Evolutionary conservation across 768 basidiomycete species (phyloP).

Genomic region (Clavaria fumosa): DNA sequence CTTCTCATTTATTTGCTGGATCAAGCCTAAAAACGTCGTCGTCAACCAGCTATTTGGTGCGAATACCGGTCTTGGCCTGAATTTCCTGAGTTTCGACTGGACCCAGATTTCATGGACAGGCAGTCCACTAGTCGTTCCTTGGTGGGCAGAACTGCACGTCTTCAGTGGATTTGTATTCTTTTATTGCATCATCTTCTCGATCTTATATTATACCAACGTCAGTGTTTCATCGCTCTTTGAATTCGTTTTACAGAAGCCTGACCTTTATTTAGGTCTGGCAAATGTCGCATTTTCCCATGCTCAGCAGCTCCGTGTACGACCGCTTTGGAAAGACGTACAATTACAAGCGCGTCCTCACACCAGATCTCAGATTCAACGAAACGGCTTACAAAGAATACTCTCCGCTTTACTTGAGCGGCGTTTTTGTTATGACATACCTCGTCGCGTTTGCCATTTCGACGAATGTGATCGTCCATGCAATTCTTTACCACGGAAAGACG

Average conservation of each 20-base stretch:
- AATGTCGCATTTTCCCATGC: too few species aligned
- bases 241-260: too few species aligned
- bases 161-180: too few species aligned
- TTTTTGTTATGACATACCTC: conserved; percentile 32
- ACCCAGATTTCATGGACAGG: conserved; percentile 56
- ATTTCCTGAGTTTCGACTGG: conserved; percentile 42
- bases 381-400: conserved; percentile 40
- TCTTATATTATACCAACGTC: too few species aligned
- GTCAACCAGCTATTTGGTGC: conserved; percentile 24
- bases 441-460: conserved; percentile 76
- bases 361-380: conserved; percentile 39
- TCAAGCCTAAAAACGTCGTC: too few species aligned
- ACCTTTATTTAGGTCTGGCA: too few species aligned
- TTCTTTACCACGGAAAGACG: conserved; percentile 64
- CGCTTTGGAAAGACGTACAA: conserved; percentile 46
- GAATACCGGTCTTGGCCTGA: conserved; percentile 36
- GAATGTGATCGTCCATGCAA: conserved; percentile 54
- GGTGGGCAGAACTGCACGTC: too few species aligned
- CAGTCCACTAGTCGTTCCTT: conserved; percentile 45
- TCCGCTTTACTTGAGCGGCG: conserved; percentile 44
- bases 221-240: too few species aligned
- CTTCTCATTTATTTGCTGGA: too few species aligned
- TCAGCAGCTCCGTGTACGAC: too few species aligned
- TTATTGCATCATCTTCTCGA: too few species aligned
- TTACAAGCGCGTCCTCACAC: conserved; percentile 37